Percentiles rank a stretch among this genome's conserved stretches.
phyloP scores from a whole-genome alignment of 2,329 filamentous ascomycete species.

The Cladosporium sp. region DNA sequence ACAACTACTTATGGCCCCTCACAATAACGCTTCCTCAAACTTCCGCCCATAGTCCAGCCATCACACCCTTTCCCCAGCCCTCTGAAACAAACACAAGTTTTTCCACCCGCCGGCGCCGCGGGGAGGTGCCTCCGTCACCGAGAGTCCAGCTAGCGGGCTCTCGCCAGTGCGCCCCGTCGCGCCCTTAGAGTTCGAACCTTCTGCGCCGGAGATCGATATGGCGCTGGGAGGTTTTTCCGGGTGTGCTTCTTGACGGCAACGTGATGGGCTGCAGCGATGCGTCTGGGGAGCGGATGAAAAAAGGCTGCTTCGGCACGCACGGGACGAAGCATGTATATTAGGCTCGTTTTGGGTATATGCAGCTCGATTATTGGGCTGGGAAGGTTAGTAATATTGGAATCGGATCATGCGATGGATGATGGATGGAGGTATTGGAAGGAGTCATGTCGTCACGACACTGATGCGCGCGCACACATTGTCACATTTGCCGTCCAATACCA shows the following conservation, averaged over 20 bases:
- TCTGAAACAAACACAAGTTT: slow-evolving; percentile 10
- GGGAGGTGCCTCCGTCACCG: neutral
- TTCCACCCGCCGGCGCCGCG: neutral
- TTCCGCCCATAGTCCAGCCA: neutral
- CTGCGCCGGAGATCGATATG: slow-evolving; percentile 7
- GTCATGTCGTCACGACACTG: too few relatives aligned
- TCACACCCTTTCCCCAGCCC: neutral
- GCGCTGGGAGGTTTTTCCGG: neutral
- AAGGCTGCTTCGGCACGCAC: too few relatives aligned
- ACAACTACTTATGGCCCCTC: neutral
- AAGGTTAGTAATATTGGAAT: too few relatives aligned
- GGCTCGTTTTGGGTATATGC: too few relatives aligned
- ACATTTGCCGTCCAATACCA: too few relatives aligned
- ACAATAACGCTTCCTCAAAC: neutral
- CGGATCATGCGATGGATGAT: too few relatives aligned
- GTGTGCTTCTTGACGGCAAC: neutral
- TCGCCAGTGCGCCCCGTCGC: neutral
- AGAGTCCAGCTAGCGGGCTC: neutral
- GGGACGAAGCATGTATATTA: too few relatives aligned
- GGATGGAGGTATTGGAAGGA: too few relatives aligned
- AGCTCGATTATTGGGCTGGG: too few relatives aligned
- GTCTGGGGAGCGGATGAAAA: neutral
- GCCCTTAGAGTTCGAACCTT: neutral
- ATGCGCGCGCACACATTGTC: too few relatives aligned
- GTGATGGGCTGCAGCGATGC: neutral